A percentile compares a stretch with the other conserved stretches of the same genome.
These are phyloP conservation scores for Zygosaccharomyces siamensis DNA, from an alignment of 805 yeast species.

Conservation along the genomic window DNA sequence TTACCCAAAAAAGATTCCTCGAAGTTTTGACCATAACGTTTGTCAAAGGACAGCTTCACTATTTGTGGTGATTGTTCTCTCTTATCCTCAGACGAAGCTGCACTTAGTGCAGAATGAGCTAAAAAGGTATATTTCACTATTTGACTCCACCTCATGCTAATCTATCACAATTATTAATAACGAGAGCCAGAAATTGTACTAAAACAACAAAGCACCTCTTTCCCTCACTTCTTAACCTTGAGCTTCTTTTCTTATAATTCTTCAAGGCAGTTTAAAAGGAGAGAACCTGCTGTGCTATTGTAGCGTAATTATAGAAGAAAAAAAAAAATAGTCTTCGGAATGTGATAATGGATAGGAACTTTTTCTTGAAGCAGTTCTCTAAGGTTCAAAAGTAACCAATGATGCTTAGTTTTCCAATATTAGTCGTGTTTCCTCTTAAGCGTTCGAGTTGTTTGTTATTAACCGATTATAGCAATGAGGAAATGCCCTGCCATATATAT, in stretches of 20 bases:
- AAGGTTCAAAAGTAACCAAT: not conserved
- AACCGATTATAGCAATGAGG: not conserved
- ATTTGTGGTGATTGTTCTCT: not conserved
- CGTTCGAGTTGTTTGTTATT: not conserved
- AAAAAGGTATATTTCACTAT: not conserved
- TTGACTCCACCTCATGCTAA: not conserved
- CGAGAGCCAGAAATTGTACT: not conserved
- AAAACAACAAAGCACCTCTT: not conserved
- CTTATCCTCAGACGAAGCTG: not conserved
- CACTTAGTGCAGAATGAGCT: not conserved
- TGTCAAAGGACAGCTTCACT: slow-evolving; percentile 22
- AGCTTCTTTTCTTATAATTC: not conserved
- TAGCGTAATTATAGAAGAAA: not conserved
- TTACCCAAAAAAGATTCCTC: slow-evolving; percentile 10
- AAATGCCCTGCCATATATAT: not conserved
- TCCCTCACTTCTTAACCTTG: not conserved
- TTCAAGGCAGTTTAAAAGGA: not conserved
- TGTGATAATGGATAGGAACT: no score
- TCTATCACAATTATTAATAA: not conserved
- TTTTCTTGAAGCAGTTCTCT: not conserved
- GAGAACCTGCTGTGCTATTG: not conserved
- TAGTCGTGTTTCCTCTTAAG: not conserved
- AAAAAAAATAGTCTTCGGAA: no score
- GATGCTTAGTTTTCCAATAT: not conserved
- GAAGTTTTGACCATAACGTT: slow-evolving; percentile 21